Evolutionary conservation across 495 filamentous ascomycete species (phyloP), one percentile per base, ranked within the genome.

Genomic region (Evansstolkia leycettana): DNA sequence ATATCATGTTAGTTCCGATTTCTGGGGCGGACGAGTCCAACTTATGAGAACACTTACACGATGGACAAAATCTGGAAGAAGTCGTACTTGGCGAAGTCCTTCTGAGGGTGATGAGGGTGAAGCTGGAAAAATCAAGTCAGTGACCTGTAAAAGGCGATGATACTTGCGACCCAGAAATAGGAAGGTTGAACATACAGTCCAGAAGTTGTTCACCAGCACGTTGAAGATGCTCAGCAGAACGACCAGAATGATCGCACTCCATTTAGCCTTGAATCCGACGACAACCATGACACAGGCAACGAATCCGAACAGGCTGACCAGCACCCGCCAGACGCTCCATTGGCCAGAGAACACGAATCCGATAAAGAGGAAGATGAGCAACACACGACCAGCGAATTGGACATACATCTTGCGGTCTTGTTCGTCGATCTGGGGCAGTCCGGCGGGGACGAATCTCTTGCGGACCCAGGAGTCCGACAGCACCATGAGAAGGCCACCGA

Each of bases 371-470:
- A 96, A 93, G 59, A 98, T 95, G 44, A 98, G 67, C 29, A 98
- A 70, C n/a, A 98, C 82, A 42, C 90, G 76, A 16, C 90, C 90
- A 35, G 90, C 90, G 34, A 98, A 78, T 72, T 96, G 90, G 62
- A 98, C 88, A 69, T 98, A 98, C 85, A 95, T 95, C 73, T 96
- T 98, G 57, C 85, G 81, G 58, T 98, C 92, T 75, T 95, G 95
- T 72, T 98, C 90, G 48, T 94, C 89, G 15, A 96, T 70, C 62
- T 83, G 75, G 34, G 90, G 90, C 38, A 98, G 68, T 27, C 90
- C 90, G 17, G 90, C 90, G 28, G 94, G 94, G 9, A 88, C 87
- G 64, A 95, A 94, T 58, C 77, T 80, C 75, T 95, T 95, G 57
- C 89, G 80, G 50, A 94, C 84, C 88, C 88, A 96, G 32, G 82